Base-by-base conservation (phyloP, 495 filamentous ascomycete genomes). In the Gamarada debralockiae region DNA sequence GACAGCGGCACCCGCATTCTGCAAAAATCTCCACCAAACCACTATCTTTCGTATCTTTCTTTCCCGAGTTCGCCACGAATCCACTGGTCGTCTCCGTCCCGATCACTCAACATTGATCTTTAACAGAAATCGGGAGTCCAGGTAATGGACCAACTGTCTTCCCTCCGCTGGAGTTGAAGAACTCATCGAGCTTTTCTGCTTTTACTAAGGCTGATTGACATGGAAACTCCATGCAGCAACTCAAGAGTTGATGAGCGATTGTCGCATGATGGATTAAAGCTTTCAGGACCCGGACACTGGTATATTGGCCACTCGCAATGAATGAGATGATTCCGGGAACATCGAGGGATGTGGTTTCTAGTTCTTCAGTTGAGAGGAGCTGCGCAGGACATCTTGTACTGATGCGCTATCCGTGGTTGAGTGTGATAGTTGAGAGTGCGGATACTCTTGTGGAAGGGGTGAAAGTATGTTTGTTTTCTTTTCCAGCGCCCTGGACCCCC, bases 81-180 rank as follows among this genome's bases (percentile, higher is more conserved):
- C 80, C 81, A 9, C 79, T 68, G 13, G 75, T 78, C 4, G 78
- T 68, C 48, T 84, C 75, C 4, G 74, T 58, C 20, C 75, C 80
- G 48, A 73, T 64, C 29, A 87, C 59, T 46, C 80, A 69, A 67
- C 87, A 85, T 29, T 74, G 72, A 53, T 88, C 85, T 56, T 87
- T 84, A n/a, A 85, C 53, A 9, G 71, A 74, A 18, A 87, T 70
- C 6, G 84, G 84, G 0, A 89, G 73, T 12, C 84, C 83, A 56
- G 86, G 83, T 0, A 89, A 66, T 0, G 81, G 79, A 0, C 85
- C 85, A 36, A 80, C 41, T 0, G 72, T 17, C n/a, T 63, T 67
- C 14, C 17, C 17, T 14, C 74, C 72, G 29, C 65, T 65, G 2
- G 61, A 53, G 54, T 74, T 50, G 21, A 61, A 71, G n/a, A 66